A percentile compares a stretch with the other conserved stretches of the same genome.
Evolutionary conservation across 148 eudicot genomes (phyloP).

Genomic region (Rhododendron vialii): DNA sequence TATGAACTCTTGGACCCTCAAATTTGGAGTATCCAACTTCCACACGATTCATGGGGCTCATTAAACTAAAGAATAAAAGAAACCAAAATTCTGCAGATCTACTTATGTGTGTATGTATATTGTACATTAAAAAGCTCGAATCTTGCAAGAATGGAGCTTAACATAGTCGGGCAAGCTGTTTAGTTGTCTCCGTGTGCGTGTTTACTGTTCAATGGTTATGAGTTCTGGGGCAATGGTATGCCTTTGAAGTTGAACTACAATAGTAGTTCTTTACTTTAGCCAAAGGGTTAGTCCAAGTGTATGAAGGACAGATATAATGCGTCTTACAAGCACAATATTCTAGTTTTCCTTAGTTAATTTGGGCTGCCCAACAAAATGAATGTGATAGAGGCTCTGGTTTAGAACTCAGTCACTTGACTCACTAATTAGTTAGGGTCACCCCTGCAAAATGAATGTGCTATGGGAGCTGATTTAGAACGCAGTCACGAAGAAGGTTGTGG

Average conservation of each 20-base stretch:
- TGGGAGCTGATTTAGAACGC: not conserved
- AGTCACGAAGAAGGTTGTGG: not conserved
- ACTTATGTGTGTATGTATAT: not conserved
- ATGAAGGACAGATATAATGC: not conserved
- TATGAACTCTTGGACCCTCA: no score
- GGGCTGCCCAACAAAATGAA: no score
- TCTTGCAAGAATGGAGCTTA: not conserved
- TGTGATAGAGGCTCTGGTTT: no score
- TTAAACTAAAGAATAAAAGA: no score
- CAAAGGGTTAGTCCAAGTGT: not conserved
- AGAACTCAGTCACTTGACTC: no score
- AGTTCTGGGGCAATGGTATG: not conserved
- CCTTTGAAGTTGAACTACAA: not conserved
- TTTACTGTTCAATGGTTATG: not conserved
- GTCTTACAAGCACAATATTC: not conserved
- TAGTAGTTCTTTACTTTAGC: not conserved
- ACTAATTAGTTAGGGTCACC: not conserved
- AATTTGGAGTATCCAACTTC: no score
- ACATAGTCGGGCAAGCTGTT: not conserved
- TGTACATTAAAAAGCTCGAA: not conserved
- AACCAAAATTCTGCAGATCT: no score
- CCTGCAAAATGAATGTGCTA: not conserved
- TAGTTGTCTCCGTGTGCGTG: not conserved
- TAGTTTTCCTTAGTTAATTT: not conserved
- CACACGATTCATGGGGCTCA: no score